Conservation (phyloP, 148 eudicot genomes). For the Talinum fruticosum region DNA sequence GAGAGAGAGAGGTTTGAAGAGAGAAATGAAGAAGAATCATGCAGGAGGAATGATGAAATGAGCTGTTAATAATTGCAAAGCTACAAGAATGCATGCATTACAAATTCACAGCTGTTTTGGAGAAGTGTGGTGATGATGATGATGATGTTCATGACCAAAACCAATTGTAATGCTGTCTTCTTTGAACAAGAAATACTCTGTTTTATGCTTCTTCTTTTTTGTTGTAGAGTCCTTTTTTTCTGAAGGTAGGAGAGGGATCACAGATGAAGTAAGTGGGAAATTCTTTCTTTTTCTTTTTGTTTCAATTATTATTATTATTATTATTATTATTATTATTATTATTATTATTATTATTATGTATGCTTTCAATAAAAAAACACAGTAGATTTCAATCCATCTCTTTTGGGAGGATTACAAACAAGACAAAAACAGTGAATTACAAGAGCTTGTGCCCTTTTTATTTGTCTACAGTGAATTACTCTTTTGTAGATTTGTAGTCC, state of each 20-base stretch:
- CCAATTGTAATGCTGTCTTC: constrained; percentile 12
- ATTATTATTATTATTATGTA: background rate
- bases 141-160: constrained; percentile 14
- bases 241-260: background rate
- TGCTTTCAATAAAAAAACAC: constrained; percentile 1
- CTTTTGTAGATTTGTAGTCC: background rate
- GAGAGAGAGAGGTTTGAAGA: constrained; percentile 3
- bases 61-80: constrained; percentile 9
- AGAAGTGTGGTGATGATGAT: background rate
- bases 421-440: constrained; percentile 19
- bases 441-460: constrained; percentile 12
- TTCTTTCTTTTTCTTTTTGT: constrained; percentile 5
- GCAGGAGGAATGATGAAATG: constrained; percentile 26
- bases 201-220: constrained; percentile 1
- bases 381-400: constrained; percentile 24
- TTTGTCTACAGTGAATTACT: constrained; percentile 20
- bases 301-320: background rate
- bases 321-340: background rate
- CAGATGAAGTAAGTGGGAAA: background rate
- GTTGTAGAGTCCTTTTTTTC: constrained; percentile 2
- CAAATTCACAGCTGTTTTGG: constrained; percentile 17
- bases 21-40: constrained; percentile 29
- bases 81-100: constrained; percentile 17
- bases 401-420: constrained; percentile 22
- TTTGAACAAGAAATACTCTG: background rate